phyloP scores from a whole-genome alignment of 495 filamentous ascomycete genomes.

The Trichoderma parareesei region DNA sequence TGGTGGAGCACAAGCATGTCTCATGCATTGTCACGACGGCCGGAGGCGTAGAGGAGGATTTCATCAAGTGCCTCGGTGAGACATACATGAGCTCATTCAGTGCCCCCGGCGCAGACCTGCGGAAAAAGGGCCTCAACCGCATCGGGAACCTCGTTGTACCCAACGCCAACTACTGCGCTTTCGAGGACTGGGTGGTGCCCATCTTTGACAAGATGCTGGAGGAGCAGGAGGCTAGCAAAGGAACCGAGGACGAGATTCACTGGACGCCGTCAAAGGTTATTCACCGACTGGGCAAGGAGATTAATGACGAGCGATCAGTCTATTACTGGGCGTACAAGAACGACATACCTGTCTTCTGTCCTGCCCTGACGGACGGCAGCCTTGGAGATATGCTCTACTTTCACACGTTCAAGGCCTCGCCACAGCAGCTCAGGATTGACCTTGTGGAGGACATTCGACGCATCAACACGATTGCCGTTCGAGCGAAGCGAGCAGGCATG shows the following conservation, averaged over 20 bases:
- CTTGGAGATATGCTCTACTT: conserved; percentile 97
- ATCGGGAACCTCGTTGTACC: conserved; percentile 97
- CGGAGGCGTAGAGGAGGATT: conserved; percentile 93
- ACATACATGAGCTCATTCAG: conserved; percentile 87
- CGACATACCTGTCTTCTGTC: conserved; percentile 92
- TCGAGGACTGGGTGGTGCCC: conserved; percentile 95
- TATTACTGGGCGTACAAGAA: conserved; percentile 94
- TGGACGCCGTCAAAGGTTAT: conserved; percentile 93
- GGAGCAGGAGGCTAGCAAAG: conserved; percentile 74
- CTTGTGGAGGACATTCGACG: conserved; percentile 82
- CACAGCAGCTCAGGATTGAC: conserved; percentile 69
- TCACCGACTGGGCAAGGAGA: conserved; percentile 77
- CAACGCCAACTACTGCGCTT: conserved; percentile 91
- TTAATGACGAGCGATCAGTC: conserved; percentile 80
- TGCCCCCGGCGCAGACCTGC: conserved; percentile 63
- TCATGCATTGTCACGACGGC: conserved; percentile 91
- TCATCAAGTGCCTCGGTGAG: conserved; percentile 93
- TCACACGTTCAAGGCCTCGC: conserved; percentile 82
- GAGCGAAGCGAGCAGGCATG: conserved; percentile 79
- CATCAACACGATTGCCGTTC: conserved; percentile 82
- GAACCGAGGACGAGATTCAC: conserved; percentile 60
- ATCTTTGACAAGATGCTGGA: conserved; percentile 85
- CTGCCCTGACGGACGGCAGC: conserved; percentile 88
- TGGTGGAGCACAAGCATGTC: conserved; percentile 85
- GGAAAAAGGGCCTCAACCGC: conserved; percentile 78